phyloP scores from a whole-genome alignment of 108 stramenopile genomes.

The Pseudonitzschia multistriata region DNA sequence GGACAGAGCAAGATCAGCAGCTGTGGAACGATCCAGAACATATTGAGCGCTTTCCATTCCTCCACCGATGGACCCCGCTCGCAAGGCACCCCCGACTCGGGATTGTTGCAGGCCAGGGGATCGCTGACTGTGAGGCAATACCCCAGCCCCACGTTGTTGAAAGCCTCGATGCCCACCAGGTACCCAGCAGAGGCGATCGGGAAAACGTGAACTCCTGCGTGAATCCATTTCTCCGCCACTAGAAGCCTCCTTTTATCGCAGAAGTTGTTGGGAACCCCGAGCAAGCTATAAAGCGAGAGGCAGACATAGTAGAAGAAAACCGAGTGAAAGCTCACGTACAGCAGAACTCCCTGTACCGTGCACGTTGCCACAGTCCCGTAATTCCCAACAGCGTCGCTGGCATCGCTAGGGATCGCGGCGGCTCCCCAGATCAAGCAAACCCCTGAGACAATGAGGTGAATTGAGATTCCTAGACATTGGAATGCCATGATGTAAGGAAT shows the following conservation, averaged over 20 bases:
- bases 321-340: slow-evolving; percentile 18
- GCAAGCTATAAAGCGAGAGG: not conserved
- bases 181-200: not conserved
- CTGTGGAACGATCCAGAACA: not conserved
- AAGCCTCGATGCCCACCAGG: not conserved
- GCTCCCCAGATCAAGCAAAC: not conserved
- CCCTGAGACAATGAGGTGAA: not conserved
- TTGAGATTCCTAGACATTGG: not conserved
- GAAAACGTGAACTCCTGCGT: slow-evolving; percentile 9
- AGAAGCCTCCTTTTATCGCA: not conserved
- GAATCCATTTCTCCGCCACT: slow-evolving; percentile 17
- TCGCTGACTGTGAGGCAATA: not conserved
- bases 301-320: not conserved
- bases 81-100: not conserved
- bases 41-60: too few species aligned
- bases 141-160: not conserved
- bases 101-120: too few species aligned
- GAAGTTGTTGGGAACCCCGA: not conserved
- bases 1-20: not conserved
- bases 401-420: not conserved
- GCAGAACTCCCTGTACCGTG: slow-evolving; percentile 39
- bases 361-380: slow-evolving; percentile 29
- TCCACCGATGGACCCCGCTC: not conserved
- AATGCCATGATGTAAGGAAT: not conserved
- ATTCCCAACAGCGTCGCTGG: not conserved